A percentile compares a stretch with the other conserved stretches of the same genome.
Evolutionary conservation across 805 yeast genomes (phyloP).

Genomic region (Hanseniaspora nectarophila): DNA sequence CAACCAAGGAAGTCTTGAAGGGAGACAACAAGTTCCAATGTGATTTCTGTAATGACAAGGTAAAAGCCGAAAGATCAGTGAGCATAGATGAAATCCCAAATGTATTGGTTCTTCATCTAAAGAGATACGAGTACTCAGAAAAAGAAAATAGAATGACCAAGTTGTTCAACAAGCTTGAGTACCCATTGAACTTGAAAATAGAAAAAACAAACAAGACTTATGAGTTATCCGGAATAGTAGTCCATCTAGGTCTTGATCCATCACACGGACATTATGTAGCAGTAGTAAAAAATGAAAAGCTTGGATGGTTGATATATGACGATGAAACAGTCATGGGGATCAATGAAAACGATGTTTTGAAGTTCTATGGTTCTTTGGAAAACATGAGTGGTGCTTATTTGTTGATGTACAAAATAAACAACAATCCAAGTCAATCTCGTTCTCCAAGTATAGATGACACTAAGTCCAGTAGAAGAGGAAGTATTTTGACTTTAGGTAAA

Average conservation of each 20-base stretch:
- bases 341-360: conserved; percentile 66
- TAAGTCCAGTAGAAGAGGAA: conserved; percentile 3
- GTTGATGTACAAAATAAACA: conserved; percentile 55
- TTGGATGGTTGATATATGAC: conserved; percentile 87
- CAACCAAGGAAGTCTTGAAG: conserved; percentile 71
- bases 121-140: conserved; percentile 86
- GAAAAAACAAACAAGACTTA: conserved; percentile 48
- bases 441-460: background rate
- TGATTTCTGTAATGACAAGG: conserved; percentile 77
- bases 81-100: conserved; percentile 68
- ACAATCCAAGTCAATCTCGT: background rate
- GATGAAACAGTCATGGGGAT: conserved; percentile 90
- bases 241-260: conserved; percentile 95
- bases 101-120: conserved; percentile 69
- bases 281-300: conserved; percentile 59
- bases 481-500: background rate
- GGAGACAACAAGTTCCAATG: conserved; percentile 88
- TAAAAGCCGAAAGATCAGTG: conserved; percentile 87
- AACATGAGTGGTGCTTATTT: conserved; percentile 89
- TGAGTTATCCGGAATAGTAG: conserved; percentile 75
- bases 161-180: conserved; percentile 71
- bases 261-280: conserved; percentile 95
- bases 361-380: conserved; percentile 78
- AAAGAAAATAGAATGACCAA: conserved; percentile 69
- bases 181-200: conserved; percentile 60